Base-by-base conservation (phyloP, 768 basidiomycete species). In the Punctularia strigosozonata region DNA sequence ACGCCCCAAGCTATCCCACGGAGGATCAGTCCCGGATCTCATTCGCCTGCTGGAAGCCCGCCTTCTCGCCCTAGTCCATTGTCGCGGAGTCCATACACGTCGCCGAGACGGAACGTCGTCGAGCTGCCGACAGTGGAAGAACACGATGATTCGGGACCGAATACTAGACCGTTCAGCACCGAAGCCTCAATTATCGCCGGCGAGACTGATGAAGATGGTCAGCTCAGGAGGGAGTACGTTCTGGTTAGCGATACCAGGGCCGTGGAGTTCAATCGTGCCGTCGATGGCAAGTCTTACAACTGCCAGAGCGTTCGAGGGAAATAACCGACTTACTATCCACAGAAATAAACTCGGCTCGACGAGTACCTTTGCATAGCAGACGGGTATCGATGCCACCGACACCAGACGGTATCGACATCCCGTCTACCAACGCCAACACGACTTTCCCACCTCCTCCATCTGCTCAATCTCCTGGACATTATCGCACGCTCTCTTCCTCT, bases 231-330 rank as follows among this genome's bases (percentile, higher is more conserved):
- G 45, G 94, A 98, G 51, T 99, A 99, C 49, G 94, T 98, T 0
- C 73, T 99, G 1, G 86, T 98, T 1, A 91, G 83, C 31, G 90
- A 99, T 56, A 76, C 73, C 39, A 71, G 80, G 36, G 86, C 86
- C 2, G 84, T 97, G 2, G 92, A 98, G 54, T 88, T 97, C 55
- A 89, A 88, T 54, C 76, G 77, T 13, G 75, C 89, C 3, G 82
- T 94, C 2, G 94, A 98, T 63, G 92, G 92, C 85, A 44, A 49
- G 77, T 57, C 14, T 19, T 20, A 35, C 23, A 17, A 37, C 8
- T 8, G 14, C 6, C n/a, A 7, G 10, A 20, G 17, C 21, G 24
- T 25, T 25, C n/a, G 12, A 22, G 41, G 32, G 14, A 23, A 6
- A 35, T 40, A 7, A 7, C 21, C 15, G 21, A n/a, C 12, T 42